Evolutionary conservation across 2,329 filamentous ascomycete species (phyloP).

Genomic region (Xylaria polymorpha): DNA sequence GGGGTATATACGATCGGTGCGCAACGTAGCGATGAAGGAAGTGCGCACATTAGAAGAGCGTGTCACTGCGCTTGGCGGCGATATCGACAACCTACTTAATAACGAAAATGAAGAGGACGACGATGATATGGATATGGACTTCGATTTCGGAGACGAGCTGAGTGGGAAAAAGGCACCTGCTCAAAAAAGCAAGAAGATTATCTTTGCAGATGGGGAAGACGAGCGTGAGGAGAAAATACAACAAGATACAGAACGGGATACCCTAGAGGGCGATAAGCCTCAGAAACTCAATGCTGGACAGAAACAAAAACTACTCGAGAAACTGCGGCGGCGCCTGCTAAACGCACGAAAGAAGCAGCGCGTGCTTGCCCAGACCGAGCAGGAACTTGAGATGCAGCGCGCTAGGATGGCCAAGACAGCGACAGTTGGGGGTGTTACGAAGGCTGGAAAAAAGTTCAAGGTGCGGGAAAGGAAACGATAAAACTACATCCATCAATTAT

Average conservation of each 20-base stretch:
- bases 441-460: slow-evolving; percentile 71
- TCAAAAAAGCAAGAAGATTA: slow-evolving; percentile 57
- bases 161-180: slow-evolving; percentile 44
- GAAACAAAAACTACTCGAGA: slow-evolving; percentile 56
- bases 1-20: slow-evolving; percentile 71
- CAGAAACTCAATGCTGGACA: slow-evolving; percentile 54
- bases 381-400: slow-evolving; percentile 67
- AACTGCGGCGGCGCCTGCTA: slow-evolving; percentile 62
- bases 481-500: neutral
- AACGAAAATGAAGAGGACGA: slow-evolving; percentile 46
- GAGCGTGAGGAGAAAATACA: slow-evolving; percentile 50
- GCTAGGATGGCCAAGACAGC: slow-evolving; percentile 74
- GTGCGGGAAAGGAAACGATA: slow-evolving; percentile 71
- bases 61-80: slow-evolving; percentile 58
- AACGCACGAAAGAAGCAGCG: slow-evolving; percentile 65
- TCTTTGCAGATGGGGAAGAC: slow-evolving; percentile 60
- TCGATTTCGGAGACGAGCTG: slow-evolving; percentile 48
- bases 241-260: slow-evolving; percentile 37
- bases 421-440: slow-evolving; percentile 69
- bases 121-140: slow-evolving; percentile 49
- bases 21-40: slow-evolving; percentile 69
- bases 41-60: slow-evolving; percentile 66
- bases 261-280: slow-evolving; percentile 48
- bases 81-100: slow-evolving; percentile 40
- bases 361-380: slow-evolving; percentile 66